Evolutionary conservation across 371 early-diverging fungal species (phyloP).

Genomic region (Zychaea mexicana): DNA sequence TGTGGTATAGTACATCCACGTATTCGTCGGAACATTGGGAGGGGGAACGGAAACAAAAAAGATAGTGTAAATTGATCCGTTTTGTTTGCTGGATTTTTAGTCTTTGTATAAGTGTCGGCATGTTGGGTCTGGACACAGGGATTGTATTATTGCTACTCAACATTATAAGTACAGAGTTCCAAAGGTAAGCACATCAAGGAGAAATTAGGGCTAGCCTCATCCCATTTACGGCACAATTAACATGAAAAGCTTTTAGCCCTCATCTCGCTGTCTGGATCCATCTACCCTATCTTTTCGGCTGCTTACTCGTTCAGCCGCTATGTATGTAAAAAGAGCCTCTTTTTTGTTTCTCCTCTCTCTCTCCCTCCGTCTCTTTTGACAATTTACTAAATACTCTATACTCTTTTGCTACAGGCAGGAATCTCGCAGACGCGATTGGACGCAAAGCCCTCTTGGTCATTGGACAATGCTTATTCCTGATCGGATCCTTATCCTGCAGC

Average conservation of each 20-base stretch:
- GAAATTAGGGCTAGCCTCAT: neutral
- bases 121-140: neutral
- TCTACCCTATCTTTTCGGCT: neutral
- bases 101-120: neutral
- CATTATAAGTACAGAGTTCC: neutral
- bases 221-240: neutral
- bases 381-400: neutral
- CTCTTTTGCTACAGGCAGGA: conserved; percentile 3
- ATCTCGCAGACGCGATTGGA: neutral
- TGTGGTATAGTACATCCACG: neutral
- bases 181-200: neutral
- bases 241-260: neutral
- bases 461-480: neutral
- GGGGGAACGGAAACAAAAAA: no score
- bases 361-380: neutral
- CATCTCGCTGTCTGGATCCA: neutral
- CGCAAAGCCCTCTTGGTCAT: neutral
- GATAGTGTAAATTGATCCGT: neutral
- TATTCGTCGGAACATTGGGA: neutral
- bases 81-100: neutral
- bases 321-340: neutral
- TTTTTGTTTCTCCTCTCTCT: neutral
- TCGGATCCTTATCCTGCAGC: neutral
- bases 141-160: neutral
- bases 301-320: neutral